Evolutionary conservation across 306 rosid genomes (phyloP), one percentile per base, ranked within the genome.

Genomic region (Dalbergia oliveri): DNA sequence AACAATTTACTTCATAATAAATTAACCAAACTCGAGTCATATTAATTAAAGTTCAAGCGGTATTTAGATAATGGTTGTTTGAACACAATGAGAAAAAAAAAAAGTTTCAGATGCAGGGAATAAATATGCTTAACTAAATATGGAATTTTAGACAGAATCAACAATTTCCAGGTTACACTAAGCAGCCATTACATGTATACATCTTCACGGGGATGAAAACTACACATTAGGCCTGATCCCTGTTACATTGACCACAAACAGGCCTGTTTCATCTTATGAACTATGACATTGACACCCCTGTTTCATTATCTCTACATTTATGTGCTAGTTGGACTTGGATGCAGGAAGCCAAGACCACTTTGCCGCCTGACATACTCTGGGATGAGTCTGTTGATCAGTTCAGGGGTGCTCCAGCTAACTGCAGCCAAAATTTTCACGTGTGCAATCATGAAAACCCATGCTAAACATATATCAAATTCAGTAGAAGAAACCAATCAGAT

Each of bases 321-420:
- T 69, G 90, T 86, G 72, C 92, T 87, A 61, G 79, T 85, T 41
- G 94, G 87, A 61, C 77, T 84, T 41, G 94, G 87, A 73, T 79
- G 87, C 6, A 88, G 84, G 64, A 90, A 83, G 79, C 88, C 76
- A 6, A 85, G 84, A 69, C 90, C 90, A 18, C 58, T 44, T 82
- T 86, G 95, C 88, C 91, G 88, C 88, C 97, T 88, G 15, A 88
- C 70, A 34, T 94, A 94, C 85, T 93, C 99, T 11, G 99, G 99
- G 84, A 91, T 88, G 66, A 94, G 95, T 88, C 87, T 88, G 62
- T 79, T 82, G 81, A 94, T 88, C 87, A 93, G 82, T 62, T 94
- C 99, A 0, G 92, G 89, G 47, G 93, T 16, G 86, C 95, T 83
- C 91, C 97, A n/a, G 80, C 79, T 66, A 93, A 71, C 99, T 94